A percentile compares a stretch with the other conserved stretches of the same genome.
Evolutionary conservation across 2,329 filamentous ascomycete genomes (phyloP).

Genomic region (Fusarium sp.): DNA sequence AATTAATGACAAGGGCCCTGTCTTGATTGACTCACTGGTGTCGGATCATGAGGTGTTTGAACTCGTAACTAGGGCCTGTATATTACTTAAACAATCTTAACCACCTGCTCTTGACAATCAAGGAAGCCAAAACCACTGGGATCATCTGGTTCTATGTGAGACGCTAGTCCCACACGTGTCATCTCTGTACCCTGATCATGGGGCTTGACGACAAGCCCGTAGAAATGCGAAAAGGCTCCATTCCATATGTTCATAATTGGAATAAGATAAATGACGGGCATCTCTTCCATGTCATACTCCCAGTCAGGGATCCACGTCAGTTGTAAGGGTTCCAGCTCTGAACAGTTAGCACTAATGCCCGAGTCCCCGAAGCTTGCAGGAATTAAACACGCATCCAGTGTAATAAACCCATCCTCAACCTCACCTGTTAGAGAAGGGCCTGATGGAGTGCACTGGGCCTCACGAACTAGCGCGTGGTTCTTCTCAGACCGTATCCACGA

Average conservation of each 20-base stretch:
- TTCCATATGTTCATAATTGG: background rate
- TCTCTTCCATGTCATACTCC: background rate
- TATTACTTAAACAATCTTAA: background rate
- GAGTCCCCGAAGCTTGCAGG: background rate
- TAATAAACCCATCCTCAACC: background rate
- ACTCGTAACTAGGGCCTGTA: background rate
- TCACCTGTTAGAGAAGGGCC: background rate
- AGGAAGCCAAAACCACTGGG: background rate
- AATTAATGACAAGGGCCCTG: too few relatives aligned
- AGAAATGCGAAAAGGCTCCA: background rate
- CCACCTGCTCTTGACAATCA: background rate
- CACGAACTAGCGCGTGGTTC: background rate
- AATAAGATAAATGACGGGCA: background rate
- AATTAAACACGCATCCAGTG: background rate
- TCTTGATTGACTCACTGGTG: background rate
- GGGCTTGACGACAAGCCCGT: background rate
- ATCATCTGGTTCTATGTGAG: too few relatives aligned
- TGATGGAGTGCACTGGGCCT: background rate
- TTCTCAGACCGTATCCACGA: too few relatives aligned
- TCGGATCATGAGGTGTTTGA: background rate
- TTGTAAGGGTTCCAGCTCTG: fast-evolving
- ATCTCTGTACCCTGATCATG: background rate
- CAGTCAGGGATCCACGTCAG: background rate
- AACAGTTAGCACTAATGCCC: background rate
- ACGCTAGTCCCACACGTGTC: background rate